Evolutionary conservation across 331 rosid species (phyloP), one percentile per base, ranked within the genome.

Genomic region (Pyracantha coccinea): DNA sequence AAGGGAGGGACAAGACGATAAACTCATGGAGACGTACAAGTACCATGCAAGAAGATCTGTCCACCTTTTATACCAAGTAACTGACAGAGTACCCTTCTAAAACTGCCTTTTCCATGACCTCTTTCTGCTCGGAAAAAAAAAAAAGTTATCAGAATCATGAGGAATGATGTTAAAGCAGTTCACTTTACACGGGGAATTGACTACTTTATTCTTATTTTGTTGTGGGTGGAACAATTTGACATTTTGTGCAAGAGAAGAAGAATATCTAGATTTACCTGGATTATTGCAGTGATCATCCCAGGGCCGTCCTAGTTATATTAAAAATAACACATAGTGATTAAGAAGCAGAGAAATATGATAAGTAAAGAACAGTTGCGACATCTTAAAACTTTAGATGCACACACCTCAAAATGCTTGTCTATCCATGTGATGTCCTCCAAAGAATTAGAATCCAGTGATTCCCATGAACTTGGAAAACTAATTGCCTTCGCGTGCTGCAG

Each of bases 381-480:
- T 38, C 38, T n/a, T 23, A 52, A 58, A 75, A 64, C 72, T 23
- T 53, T 23, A 29, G 19, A 82, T 45, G 63, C 35, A 69, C 66
- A 47, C 45, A 87, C 99, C 97, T 84, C 84, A 78, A 94, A 92
- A 64, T 69, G 84, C 83, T 87, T 90, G 76, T 81, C 73, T 66
- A 82, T 53, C 97, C 97, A 94, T 57, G 88, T 71, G 73, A 89
- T 79, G 29, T 85, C 97, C 71, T 81, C 78, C 97, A 88, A 90
- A 4, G 88, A 86, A 72, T 78, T 88, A 23, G 83, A 85, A 63
- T 82, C 82, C 77, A 87, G 77, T 24, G 88, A 87, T 62, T 90
- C 82, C 96, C 92, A 90, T 25, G 82, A 85, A 68, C 67, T 69
- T 32, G 97, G 99, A 72, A 78, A 84, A 77, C 84, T 72, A 70